Evolutionary conservation across 2,329 filamentous ascomycete species (phyloP).

Genomic region (Stachybotrys elegans): DNA sequence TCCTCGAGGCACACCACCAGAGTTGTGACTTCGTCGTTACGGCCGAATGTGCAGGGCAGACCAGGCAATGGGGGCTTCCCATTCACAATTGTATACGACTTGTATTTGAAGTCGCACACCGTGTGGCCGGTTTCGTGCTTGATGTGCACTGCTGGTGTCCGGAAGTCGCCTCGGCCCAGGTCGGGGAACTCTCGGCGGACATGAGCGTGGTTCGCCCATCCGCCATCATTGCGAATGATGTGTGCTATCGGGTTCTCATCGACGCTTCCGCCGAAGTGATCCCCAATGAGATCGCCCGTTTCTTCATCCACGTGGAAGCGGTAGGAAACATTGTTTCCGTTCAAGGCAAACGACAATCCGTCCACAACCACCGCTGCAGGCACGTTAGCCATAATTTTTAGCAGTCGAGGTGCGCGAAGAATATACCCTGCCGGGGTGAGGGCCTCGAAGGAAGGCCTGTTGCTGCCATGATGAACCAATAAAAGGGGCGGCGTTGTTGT

Average conservation of each 20-base stretch:
- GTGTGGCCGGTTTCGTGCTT: constrained; percentile 54
- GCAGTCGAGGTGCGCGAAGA: not conserved
- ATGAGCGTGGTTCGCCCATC: constrained; percentile 50
- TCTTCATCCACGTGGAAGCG: constrained; percentile 56
- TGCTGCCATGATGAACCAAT: too few species aligned
- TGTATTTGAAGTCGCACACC: constrained; percentile 53
- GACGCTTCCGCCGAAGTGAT: constrained; percentile 56
- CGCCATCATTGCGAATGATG: constrained; percentile 29
- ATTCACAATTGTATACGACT: constrained; percentile 46
- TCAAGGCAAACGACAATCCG: constrained; percentile 51
- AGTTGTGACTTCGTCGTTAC: constrained; percentile 51
- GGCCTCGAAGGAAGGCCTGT: too few species aligned
- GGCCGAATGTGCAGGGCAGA: constrained; percentile 55
- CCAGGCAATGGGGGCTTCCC: constrained; percentile 54
- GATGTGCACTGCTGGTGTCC: constrained; percentile 56
- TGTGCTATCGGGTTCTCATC: constrained; percentile 44
- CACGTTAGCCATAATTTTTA: not conserved
- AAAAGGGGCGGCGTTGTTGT: too few species aligned
- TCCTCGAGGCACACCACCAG: constrained; percentile 54
- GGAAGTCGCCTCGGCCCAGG: constrained; percentile 57
- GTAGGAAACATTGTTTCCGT: constrained; percentile 53
- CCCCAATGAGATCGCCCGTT: constrained; percentile 51
- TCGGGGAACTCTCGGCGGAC: constrained; percentile 59
- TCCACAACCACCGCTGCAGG: constrained; percentile 45
- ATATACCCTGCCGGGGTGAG: not conserved